Base-by-base conservation (phyloP, 2,329 filamentous ascomycete genomes). In the Pestalotiopsis sp. region DNA sequence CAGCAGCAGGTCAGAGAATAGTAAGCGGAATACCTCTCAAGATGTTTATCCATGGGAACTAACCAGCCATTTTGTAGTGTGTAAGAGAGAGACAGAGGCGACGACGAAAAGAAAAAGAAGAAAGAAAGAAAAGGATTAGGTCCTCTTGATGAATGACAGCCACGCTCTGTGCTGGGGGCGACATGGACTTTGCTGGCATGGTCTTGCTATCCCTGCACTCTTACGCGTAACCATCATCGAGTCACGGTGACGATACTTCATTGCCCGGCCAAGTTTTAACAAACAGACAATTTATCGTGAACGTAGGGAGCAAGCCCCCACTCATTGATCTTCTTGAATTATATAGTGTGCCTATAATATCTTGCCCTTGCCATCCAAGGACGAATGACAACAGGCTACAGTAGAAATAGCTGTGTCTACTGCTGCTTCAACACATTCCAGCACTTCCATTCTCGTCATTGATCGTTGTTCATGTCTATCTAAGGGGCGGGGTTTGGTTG, bases 291-390 rank as follows among this genome's bases (percentile, higher is more conserved):
- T 59, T 6, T 14, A 59, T 59, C 20, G 23, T 23, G 17, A 23
- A 12, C 23, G 9, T 13, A 36, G 20, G 23, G 23, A 14, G 23
- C 59, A 13, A 12, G 6, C 9, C 38, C n/a, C 14, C 3, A 12
- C 41, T 14, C 31, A 52, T 36, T 57, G 6, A 12, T 39, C 64
- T 39, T 49, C 5, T 45, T 23, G 71, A 69, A 72, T 74, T 74
- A 73, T 74, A 72, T 70, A 69, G 64, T 74, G 71, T 66, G 71
- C 74, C 74, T 71, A 75, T 74, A 69, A 20, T 71, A 70, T 66
- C 73, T 72, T 65, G 62, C 56, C 57, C 56, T 68, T 67, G 57
- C 45, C 65, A 68, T 61, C 57, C 31, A 20, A 3, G 7, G 20
- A n/a, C 7, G 20, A 58, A 56, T 72, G 49, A 41, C 65, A 27